Base-by-base conservation (phyloP, 2,329 filamentous ascomycete species). In the Dichotomopilus funicola region DNA sequence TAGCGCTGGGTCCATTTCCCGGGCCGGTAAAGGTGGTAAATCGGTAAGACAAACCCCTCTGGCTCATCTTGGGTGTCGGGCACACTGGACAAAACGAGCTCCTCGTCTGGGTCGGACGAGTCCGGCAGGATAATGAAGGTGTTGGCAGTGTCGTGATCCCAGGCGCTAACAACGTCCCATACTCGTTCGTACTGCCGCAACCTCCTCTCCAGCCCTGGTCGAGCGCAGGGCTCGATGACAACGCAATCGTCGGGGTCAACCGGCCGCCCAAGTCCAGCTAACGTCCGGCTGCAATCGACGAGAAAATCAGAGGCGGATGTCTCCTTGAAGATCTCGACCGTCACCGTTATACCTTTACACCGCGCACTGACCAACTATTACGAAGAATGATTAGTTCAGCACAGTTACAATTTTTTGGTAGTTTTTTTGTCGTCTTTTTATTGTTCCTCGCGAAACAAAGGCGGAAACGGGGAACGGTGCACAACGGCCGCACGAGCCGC, bases 1-100 rank as follows among this genome's bases (percentile, higher is more conserved):
- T 81, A 90, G 41, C 89, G 83, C 72, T 96, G 96, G 62, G 84
- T 85, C 94, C 92, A 97, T 68, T 90, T 94, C 12, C 89, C 88
- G 0, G 86, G 85, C 47, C 83, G 85, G 44, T 90, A 87, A 0
- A 88, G 94, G 70, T 95, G 86, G 64, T 92, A 86, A 61, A 97
- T 76, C 55, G 86, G 79, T 54, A 91, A 80, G 11, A 82, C 81
- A 55, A 85, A 81, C 43, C 87, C 87, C 1, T 72, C 68, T 0
- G 90, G 89, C 45, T 83, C 77, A 27, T 82, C 75, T n/a, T 71
- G 65, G 1, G 71, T 72, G 33, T 74, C 74, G 1, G 87, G 81
- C 3, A 88, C 88, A 4, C 79, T 78, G 10, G 78, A 75, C 4
- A 86, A 72, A 31, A 88, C 83, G 6, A 96, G 77, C 54, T 87